Evolutionary conservation across 495 filamentous ascomycete genomes (phyloP), one percentile per base, ranked within the genome.

Genomic region (Penicillium atrosanguineum): DNA sequence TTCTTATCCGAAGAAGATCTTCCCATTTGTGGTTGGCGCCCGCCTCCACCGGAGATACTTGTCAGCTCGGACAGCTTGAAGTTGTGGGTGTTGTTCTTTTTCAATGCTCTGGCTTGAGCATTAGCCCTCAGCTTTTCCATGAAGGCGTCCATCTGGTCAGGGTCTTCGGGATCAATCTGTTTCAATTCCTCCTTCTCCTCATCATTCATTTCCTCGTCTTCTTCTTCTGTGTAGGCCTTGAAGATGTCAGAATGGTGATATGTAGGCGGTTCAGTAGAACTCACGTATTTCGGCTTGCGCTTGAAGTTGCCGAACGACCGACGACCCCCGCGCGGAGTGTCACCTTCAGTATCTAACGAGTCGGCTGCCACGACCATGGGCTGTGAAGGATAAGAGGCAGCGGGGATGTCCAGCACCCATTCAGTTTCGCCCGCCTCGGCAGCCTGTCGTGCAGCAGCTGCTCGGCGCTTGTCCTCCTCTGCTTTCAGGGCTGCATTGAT

Each of bases 391-490:
- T 58, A 53, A 28, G 55, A 49, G 16, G 47, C 46, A 40, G 55
- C 49, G 11, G 48, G 65, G 9, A 62, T 53, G 62, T 76, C 64
- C 23, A 98, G 71, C 26, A 92, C 87, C 94, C 94, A 98, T 71
- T 87, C 84, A 8, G 89, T 87, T 70, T 97, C 94, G 21, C 89
- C 90, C 7, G 87, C 79, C 52, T 87, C 86, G 18, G 82, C 85
- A 4, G 87, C 89, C 50, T 85, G 80, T 50, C 80, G 81, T 41
- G 87, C 79, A 34, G 94, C 60, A 2, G 90, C 90, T 26, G 82
- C 81, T 56, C 82, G 76, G 18, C 88, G 83, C 61, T 88, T 91
- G 49, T 76, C 78, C 63, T 94, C 89, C 62, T 95, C 89, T 8
- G 82, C 83, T 1, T 83, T 85, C 7, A 91, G 63, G 3, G 90